These are phyloP conservation scores for Gastrolobium villosum DNA, from an alignment of 306 rosid species.

Conservation along the genomic window DNA sequence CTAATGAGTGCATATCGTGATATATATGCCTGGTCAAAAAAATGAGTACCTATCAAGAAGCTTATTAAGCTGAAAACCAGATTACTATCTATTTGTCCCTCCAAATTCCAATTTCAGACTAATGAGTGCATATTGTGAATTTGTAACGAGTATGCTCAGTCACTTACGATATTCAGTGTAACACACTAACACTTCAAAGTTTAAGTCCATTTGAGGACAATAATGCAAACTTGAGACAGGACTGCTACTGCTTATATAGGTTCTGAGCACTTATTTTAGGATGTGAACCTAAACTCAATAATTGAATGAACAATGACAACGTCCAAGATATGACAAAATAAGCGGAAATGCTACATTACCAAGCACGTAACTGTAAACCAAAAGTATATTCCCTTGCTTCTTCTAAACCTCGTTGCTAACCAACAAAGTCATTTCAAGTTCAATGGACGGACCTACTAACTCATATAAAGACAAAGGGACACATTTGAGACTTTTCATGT, in stretches of 20 bases:
- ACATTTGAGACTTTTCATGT: slow-evolving; percentile 2
- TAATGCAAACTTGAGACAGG: slow-evolving; percentile 24
- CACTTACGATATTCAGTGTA: slow-evolving; percentile 11
- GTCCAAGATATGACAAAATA: slow-evolving; percentile 32
- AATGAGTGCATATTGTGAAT: slow-evolving; percentile 12
- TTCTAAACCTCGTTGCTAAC: slow-evolving; percentile 20
- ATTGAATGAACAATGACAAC: background rate
- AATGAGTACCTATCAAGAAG: slow-evolving; percentile 36
- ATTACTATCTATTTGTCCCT: slow-evolving; percentile 33
- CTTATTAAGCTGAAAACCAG: slow-evolving; percentile 25
- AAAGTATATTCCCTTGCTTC: background rate
- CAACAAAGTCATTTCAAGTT: slow-evolving; percentile 39
- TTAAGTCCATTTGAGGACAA: slow-evolving; percentile 30
- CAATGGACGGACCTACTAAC: slow-evolving; percentile 28
- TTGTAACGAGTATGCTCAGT: background rate
- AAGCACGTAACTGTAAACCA: slow-evolving; percentile 14
- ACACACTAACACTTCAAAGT: slow-evolving; percentile 10
- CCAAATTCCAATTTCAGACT: background rate
- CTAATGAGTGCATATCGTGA: slow-evolving; percentile 7
- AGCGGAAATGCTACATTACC: slow-evolving; percentile 17
- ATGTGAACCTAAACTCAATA: slow-evolving; percentile 26
- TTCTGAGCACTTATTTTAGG: slow-evolving; percentile 28
- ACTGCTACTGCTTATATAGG: slow-evolving; percentile 1
- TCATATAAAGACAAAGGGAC: slow-evolving; percentile 31
- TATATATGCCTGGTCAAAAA: slow-evolving; percentile 37